phyloP scores from a whole-genome alignment of 192 early-diverging fungal genomes.

The Phlyctochytrium bullatum region DNA sequence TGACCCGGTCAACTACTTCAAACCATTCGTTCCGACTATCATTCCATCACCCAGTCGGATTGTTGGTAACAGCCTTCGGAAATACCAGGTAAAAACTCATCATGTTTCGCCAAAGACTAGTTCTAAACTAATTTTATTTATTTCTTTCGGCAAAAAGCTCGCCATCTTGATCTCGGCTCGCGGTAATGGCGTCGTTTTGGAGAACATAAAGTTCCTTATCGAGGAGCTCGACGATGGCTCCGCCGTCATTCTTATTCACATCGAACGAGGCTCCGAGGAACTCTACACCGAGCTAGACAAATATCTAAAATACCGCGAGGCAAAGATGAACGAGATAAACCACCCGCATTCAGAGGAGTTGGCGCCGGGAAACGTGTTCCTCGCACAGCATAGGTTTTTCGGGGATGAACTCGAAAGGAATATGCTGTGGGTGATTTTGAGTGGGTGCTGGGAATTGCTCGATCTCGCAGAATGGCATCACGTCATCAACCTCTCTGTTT shows the following conservation, averaged over 20 bases:
- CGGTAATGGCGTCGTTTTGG: neutral
- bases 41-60: constrained; percentile 11
- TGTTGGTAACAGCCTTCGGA: neutral
- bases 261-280: constrained; percentile 22
- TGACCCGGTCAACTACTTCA: constrained; percentile 28
- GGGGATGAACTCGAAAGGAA: constrained; percentile 40
- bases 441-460: constrained; percentile 46
- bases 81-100: too few relatives aligned
- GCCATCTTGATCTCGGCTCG: constrained; percentile 17
- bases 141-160: constrained; percentile 11
- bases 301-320: constrained; percentile 12
- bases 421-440: constrained; percentile 41
- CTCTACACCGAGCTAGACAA: constrained; percentile 10
- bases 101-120: too few relatives aligned
- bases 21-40: constrained; percentile 1
- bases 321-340: neutral
- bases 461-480: constrained; percentile 56
- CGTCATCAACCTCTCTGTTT: constrained; percentile 42
- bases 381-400: constrained; percentile 31
- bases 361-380: constrained; percentile 30
- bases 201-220: constrained; percentile 18
- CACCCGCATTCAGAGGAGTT: neutral
- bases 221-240: constrained; percentile 39
- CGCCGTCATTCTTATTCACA: constrained; percentile 45
- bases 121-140: too few relatives aligned